Percentiles rank a stretch among this genome's conserved stretches.
Conservation (phyloP, 2,329 filamentous ascomycete genomes). For the Monilinia laxa region DNA sequence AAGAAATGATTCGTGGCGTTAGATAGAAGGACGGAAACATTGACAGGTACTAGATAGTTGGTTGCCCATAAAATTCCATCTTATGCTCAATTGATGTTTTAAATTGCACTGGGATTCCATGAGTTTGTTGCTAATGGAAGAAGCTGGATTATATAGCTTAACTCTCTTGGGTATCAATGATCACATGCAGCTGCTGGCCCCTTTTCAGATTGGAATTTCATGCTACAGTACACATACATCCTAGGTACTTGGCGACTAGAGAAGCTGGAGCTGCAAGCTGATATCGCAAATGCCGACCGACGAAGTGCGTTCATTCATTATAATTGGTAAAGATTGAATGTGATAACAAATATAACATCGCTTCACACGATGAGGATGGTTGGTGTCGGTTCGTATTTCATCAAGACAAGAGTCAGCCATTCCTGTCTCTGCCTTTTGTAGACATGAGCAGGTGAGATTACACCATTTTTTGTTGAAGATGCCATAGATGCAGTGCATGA, state of each 20-base stretch:
- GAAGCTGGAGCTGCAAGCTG: no score
- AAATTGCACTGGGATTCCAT: neutral
- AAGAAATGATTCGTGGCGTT: conserved; percentile 15
- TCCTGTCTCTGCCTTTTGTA: neutral
- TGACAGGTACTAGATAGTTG: conserved; percentile 14
- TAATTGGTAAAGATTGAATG: no score
- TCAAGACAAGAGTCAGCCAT: neutral
- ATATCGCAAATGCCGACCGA: no score
- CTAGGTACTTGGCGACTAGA: no score
- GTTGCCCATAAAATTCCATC: conserved; percentile 12
- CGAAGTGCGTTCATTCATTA: no score
- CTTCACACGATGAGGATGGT: no score
- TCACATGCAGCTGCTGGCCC: neutral
- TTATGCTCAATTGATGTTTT: neutral
- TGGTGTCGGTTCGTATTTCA: no score
- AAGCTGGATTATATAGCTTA: neutral
- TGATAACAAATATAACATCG: no score
- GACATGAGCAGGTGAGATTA: no score
- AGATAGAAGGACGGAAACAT: conserved; percentile 24
- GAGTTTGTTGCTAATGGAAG: neutral
- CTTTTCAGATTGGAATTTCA: no score
- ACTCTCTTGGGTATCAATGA: neutral
- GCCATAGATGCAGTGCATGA: neutral
- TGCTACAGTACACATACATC: no score
- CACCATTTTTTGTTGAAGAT: neutral